Conservation (phyloP, 1,139 yeast genomes). For the Geotrichum reessii region DNA sequence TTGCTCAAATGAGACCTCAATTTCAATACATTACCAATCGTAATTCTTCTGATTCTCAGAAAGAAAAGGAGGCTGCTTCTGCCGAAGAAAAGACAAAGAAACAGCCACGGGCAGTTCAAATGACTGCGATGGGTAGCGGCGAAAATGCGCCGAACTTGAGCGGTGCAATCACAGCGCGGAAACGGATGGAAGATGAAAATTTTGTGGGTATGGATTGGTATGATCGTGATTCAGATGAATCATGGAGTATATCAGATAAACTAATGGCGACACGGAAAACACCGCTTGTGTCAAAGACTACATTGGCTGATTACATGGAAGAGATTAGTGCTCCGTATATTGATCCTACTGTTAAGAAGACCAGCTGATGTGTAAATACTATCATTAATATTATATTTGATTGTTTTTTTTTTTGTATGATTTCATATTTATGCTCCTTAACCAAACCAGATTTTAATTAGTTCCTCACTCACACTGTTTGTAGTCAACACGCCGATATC, state of each 20-base stretch:
- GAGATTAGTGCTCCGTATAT: slow-evolving; percentile 21
- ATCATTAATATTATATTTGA: slow-evolving; percentile 7
- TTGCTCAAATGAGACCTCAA: slow-evolving; percentile 75
- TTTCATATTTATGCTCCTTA: slow-evolving; percentile 30
- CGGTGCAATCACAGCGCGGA: slow-evolving; percentile 70
- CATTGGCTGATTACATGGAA: slow-evolving; percentile 29
- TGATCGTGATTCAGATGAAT: slow-evolving; percentile 39
- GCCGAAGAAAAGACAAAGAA: slow-evolving; percentile 37
- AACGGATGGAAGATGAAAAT: slow-evolving; percentile 69
- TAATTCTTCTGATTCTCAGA: slow-evolving; percentile 36
- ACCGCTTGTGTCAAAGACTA: slow-evolving; percentile 25
- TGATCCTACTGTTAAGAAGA: slow-evolving; percentile 12
- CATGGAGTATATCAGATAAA: slow-evolving; percentile 35
- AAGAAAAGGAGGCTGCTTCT: slow-evolving; percentile 31
- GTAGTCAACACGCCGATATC: slow-evolving; percentile 96
- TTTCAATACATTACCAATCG: slow-evolving; percentile 63
- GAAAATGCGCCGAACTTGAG: slow-evolving; percentile 62
- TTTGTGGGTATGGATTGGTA: slow-evolving; percentile 49
- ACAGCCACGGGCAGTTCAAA: slow-evolving; percentile 60
- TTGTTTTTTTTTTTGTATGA: background rate
- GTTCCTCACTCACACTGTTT: slow-evolving; percentile 93
- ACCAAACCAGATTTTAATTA: slow-evolving; percentile 97
- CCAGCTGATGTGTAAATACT: slow-evolving; percentile 3
- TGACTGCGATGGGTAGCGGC: slow-evolving; percentile 67
- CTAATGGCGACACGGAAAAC: slow-evolving; percentile 27